phyloP scores from a whole-genome alignment of 129 eudicot species.

The Helianthus annuus region HanXRQr2.0-SUNRISE NC_035446.2:143373907-143374406 shows the following conservation, averaged over 20 bases:
- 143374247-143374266: constrained; percentile 25
- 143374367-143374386: no score
- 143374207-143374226: constrained; percentile 30
- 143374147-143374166: no score
- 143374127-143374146: no score
- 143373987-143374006: constrained; percentile 20
- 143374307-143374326: not conserved
- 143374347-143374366: no score
- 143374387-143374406: no score
- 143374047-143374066: no score
- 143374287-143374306: not conserved
- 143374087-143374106: no score
- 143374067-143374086: no score
- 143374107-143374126: no score
- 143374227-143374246: constrained; percentile 36
- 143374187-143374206: constrained; percentile 39
- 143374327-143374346: no score
- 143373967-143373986: not conserved
- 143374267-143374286: constrained; percentile 1
- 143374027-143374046: no score
- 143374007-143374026: constrained; percentile 21
- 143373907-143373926: constrained; percentile 10
- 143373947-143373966: constrained; percentile 26
- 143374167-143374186: constrained; percentile 15
- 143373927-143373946: constrained; percentile 21